Conservation (phyloP, 2,329 filamentous ascomycete species). For the Magnaporthiopsis poae region DNA sequence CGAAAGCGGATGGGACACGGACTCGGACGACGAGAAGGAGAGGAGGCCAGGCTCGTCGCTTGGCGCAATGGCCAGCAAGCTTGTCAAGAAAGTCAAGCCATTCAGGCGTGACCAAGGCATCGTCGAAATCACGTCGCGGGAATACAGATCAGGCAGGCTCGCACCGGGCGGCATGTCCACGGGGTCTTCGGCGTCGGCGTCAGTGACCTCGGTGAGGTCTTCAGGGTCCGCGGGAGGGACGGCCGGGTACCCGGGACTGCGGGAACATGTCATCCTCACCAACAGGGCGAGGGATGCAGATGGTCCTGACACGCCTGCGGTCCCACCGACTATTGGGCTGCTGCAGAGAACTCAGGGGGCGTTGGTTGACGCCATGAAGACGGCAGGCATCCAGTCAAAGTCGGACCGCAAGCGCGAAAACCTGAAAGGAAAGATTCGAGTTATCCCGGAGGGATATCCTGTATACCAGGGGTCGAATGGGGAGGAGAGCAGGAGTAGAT, state of each 20-base stretch:
- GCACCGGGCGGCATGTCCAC: not conserved
- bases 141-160: not conserved
- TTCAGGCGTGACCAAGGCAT: constrained; percentile 1
- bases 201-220: not conserved
- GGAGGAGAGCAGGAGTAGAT: not conserved
- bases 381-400: not conserved
- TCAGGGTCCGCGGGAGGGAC: not conserved
- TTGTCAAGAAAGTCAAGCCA: constrained; percentile 8
- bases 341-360: constrained; percentile 6
- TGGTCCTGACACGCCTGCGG: constrained; percentile 8
- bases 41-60: not conserved
- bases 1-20: constrained; percentile 15
- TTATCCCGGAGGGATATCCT: not conserved
- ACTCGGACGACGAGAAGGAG: constrained; percentile 12
- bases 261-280: constrained; percentile 1
- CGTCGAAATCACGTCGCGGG: constrained; percentile 1
- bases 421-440: constrained; percentile 2
- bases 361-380: constrained; percentile 2
- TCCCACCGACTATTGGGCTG: constrained; percentile 1
- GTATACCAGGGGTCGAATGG: not conserved
- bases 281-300: constrained; percentile 2
- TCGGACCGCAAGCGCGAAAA: constrained; percentile 4
- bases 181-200: not conserved
- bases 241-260: not conserved
- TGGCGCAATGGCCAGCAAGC: constrained; percentile 2